A percentile compares a stretch with the other conserved stretches of the same genome.
Conservation (phyloP, 306 rosid genomes). For the Lathyrus sativus region DNA sequence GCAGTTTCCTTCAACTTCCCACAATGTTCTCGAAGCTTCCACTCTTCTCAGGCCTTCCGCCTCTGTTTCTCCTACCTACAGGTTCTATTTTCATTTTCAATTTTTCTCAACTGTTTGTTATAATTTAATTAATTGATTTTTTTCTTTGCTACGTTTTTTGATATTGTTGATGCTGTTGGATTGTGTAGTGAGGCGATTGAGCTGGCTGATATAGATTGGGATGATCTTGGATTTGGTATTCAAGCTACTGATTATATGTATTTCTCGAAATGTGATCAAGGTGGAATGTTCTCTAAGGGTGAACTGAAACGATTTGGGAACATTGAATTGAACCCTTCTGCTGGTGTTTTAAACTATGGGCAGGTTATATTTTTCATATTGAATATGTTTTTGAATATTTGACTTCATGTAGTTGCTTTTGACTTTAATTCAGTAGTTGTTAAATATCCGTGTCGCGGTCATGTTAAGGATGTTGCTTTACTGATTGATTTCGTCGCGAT, state of each 20-base stretch:
- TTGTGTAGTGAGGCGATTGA: conserved; percentile 51
- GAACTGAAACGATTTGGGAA: conserved; percentile 87
- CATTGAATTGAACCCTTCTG: conserved; percentile 84
- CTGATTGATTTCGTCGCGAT: no score
- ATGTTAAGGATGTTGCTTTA: no score
- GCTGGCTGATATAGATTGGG: conserved; percentile 79
- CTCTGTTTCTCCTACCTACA: conserved; percentile 49
- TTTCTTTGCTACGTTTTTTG: background rate
- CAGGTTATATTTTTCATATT: no score
- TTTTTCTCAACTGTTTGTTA: background rate
- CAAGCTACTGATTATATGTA: conserved; percentile 88
- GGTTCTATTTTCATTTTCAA: conserved; percentile 36
- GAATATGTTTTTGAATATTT: background rate
- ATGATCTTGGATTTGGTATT: conserved; percentile 82
- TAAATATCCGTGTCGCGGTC: no score
- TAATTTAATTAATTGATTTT: background rate
- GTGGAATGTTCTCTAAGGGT: conserved; percentile 68
- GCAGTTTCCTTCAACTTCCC: conserved; percentile 50
- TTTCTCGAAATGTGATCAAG: conserved; percentile 67
- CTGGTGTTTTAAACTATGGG: conserved; percentile 90
- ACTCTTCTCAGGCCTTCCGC: conserved; percentile 47
- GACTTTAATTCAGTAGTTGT: background rate
- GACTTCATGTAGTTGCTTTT: conserved; percentile 5
- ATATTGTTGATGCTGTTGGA: background rate
- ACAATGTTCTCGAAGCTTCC: conserved; percentile 29